Evolutionary conservation across 768 basidiomycete species (phyloP), one percentile per base, ranked within the genome.

Genomic region (Dentipellis sp.): DNA sequence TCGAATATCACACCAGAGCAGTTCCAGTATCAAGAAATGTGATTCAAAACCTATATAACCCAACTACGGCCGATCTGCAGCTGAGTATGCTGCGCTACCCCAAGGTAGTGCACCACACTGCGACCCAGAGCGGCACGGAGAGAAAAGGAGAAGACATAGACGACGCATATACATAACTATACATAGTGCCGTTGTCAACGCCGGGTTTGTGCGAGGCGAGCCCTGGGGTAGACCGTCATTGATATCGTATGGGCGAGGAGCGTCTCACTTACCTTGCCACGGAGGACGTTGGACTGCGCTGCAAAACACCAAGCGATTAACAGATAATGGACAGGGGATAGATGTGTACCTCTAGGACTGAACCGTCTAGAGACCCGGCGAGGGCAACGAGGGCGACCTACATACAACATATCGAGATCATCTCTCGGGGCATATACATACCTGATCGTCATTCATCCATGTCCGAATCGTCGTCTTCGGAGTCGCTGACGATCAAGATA

Each of bases 401-500:
- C 39, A 38, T 53, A n/a, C 48, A 19, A 40, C 8, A 17, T 50
- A 37, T 38, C 29, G 29, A 47, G 35, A 29, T 35, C 40, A 16
- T 49, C 58, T 35, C n/a, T 17, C n/a, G n/a, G 16, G n/a, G 3
- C 48, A n/a, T 7, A 7, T 22, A 50, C 29, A 22, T 40, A 61
- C 58, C 60, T 60, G n/a, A 6, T 55, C 45, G 37, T 52, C 45
- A 11, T 7, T 21, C 19, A 37, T 9, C 21, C 45, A 9, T 45
- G 22, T 68, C 65, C 39, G 71, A 67, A 11, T 71, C 71, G 50
- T 74, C 75, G 19, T 75, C 74, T 2, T 61, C 60, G 2, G 58
- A 60, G 60, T 78, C 78, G 63, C 78, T 81, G 58, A 81, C 65
- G 23, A 75, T 72, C 54, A 81, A 63, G 54, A 81, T 68, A 40